Base-by-base conservation (phyloP, 805 yeast species). In the Pichia deserticola region DNA sequence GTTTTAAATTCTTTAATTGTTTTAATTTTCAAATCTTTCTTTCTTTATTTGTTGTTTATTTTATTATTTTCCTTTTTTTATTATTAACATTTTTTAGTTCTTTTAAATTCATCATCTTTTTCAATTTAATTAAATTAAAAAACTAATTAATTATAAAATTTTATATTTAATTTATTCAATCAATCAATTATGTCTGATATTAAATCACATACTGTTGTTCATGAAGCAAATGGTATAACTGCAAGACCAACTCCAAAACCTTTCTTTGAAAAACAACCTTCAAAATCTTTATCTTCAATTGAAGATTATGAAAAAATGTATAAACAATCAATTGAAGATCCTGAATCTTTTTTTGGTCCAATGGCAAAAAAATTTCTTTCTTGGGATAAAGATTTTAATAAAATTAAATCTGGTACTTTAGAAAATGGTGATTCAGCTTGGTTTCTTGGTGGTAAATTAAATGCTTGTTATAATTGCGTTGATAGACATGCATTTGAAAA, bases 371-470 rank as follows among this genome's bases (percentile, higher is more conserved):
- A 84, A 61, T 75, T 79, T 50, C 76, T 90, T 57, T 69, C 77
- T 60, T 90, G 97, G 97, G 87, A 83, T 64, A 79, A 74, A 52
- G 89, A 82, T 47, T 90, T 87, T 68, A 73, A 76, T 59, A 74
- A 77, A 51, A 93, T 77, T 60, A 76, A 60, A 59, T 59, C 71
- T 39, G 95, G 93, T 36, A 74, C 84, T 48, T 77, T 84, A 55
- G 77, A 74, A 56, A 69, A 82, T 57, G 96, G 92, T 54, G 95
- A 88, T 63, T 72, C 82, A 47, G 89, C 97, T 36, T 93, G 98
- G 98, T 93, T 93, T 63, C 70, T 89, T 45, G 90, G 88, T 55
- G 99, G 99, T 63, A 82, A 86, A 71, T 76, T 92, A 64, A 93
- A 93, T 64, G 99, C 99, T 39, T 75, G 84, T 55, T 92, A 87